Base-by-base conservation (phyloP, 768 basidiomycete species). In the Rossbeevera mucosa region DNA sequence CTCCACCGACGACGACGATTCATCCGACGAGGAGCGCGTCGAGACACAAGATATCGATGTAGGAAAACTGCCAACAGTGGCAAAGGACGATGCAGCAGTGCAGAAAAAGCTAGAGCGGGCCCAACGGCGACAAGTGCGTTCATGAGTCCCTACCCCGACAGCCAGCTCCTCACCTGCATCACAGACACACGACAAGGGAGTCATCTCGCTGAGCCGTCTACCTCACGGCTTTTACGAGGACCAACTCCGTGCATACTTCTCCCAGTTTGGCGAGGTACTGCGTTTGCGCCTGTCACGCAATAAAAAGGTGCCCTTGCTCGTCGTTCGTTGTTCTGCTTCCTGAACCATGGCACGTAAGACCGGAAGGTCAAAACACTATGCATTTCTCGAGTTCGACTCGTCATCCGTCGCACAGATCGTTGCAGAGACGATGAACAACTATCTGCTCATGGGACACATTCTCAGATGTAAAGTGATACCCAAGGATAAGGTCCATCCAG, bases 141-240 rank as follows among this genome's bases (percentile, higher is more conserved):
- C n/a, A n/a, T n/a, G n/a, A n/a, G n/a, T n/a, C n/a, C n/a, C n/a
- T 20, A 13, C 14, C 30, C 16, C 16, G 11, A 18, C 31, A 11
- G 16, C 21, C 9, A n/a, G 0, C 14, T 9, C 30, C 56, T 52
- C 51, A 51, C 21, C 28, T 42, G 13, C 31, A 31, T 22, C 36
- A 26, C 47, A 56, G 60, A 85, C 83, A 74, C 75, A 76, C 57
- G 83, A 91, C 59, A 80, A 80, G 38, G 96, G 96, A 22, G 92
- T 94, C 0, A 65, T 99, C 20, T 94, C 83, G 74, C 77, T 99
- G 49, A 86, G 94, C 14, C 85, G 94, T 53, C 79, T 99, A 49
- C 96, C 96, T 2, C 94, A 97, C 61, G 96, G 96, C 20, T 98
- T 99, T 72, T 95, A 92, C 71, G 96, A 99, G 71, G 91, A 91